A percentile compares a stretch with the other conserved stretches of the same genome.
These are phyloP conservation scores for Fraxinus platypoda DNA, from an alignment of 305 asterid species.

Conservation along the genomic window DNA sequence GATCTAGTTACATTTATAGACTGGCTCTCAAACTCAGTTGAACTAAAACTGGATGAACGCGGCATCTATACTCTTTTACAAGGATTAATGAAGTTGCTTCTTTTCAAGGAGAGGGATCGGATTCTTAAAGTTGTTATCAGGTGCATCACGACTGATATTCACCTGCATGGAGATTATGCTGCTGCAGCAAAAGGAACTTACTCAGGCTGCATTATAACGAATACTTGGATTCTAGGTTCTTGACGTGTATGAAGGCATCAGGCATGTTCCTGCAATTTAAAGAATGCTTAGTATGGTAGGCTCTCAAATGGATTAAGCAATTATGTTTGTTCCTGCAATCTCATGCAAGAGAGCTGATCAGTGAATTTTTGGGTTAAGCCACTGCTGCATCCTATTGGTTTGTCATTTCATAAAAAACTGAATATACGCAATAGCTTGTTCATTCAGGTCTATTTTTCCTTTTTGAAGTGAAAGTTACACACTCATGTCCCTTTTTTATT, in stretches of 20 bases:
- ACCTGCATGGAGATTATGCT: not conserved
- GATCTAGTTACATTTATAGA: constrained; percentile 57
- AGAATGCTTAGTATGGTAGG: not conserved
- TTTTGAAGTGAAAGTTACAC: not conserved
- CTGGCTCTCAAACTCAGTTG: constrained; percentile 31
- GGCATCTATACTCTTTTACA: not conserved
- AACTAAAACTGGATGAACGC: constrained; percentile 25
- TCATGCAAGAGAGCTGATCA: not conserved
- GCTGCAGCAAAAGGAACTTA: not conserved
- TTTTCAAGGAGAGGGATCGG: not conserved
- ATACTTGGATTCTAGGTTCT: not conserved
- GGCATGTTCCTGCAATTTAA: not conserved
- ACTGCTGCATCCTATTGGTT: not conserved
- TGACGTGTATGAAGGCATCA: constrained; percentile 1
- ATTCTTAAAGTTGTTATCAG: not conserved
- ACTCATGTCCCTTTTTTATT: not conserved
- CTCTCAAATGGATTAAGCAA: not conserved
- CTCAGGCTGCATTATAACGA: not conserved
- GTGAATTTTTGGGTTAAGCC: not conserved
- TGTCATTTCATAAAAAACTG: not conserved
- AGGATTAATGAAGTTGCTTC: not conserved
- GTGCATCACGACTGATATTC: not conserved
- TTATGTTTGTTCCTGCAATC: not conserved
- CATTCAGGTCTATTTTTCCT: not conserved
- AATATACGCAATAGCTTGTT: not conserved